A percentile compares a stretch with the other conserved stretches of the same genome.
Evolutionary conservation across 352 stramenopile genomes (phyloP).

Genomic region (Globisporangium uncinulatum): DNA sequence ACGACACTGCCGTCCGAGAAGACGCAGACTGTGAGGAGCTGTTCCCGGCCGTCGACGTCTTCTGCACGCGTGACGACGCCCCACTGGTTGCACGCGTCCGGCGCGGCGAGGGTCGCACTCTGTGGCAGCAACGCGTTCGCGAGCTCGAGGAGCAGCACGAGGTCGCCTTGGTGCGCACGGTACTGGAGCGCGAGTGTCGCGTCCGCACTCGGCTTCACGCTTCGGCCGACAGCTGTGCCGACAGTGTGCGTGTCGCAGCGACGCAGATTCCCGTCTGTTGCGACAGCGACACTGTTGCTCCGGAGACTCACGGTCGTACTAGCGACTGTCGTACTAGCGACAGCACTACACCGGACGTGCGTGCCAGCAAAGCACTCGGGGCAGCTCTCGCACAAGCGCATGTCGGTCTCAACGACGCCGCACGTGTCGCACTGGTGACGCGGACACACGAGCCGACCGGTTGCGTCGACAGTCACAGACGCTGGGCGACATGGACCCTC

Average conservation of each 20-base stretch:
- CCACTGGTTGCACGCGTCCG: constrained; percentile 50
- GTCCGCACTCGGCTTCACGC: constrained; percentile 1
- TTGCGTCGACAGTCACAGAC: neutral
- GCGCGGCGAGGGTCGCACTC: constrained; percentile 25
- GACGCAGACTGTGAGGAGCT: constrained; percentile 48
- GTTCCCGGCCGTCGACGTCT: constrained; percentile 40
- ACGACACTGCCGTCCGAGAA: constrained; percentile 57
- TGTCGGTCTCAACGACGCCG: constrained; percentile 37
- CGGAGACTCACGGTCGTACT: too few species aligned
- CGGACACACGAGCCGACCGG: constrained; percentile 39
- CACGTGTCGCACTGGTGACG: constrained; percentile 54
- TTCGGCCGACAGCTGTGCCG: constrained; percentile 2
- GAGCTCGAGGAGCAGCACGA: constrained; percentile 69
- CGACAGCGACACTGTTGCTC: too few species aligned
- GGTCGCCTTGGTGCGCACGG: constrained; percentile 35
- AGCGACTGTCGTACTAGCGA: neutral
- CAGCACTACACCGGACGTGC: constrained; percentile 36
- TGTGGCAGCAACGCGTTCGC: constrained; percentile 45
- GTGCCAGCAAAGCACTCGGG: constrained; percentile 38
- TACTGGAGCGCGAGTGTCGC: constrained; percentile 22
- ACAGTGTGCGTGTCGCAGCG: constrained; percentile 38
- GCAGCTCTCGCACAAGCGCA: constrained; percentile 48
- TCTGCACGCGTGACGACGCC: constrained; percentile 43
- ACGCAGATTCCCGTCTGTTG: too few species aligned
- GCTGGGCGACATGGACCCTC: constrained; percentile 21